Conservation (phyloP, 1,284 basidiomycete genomes). For the Gymnopus androsaceus region DNA sequence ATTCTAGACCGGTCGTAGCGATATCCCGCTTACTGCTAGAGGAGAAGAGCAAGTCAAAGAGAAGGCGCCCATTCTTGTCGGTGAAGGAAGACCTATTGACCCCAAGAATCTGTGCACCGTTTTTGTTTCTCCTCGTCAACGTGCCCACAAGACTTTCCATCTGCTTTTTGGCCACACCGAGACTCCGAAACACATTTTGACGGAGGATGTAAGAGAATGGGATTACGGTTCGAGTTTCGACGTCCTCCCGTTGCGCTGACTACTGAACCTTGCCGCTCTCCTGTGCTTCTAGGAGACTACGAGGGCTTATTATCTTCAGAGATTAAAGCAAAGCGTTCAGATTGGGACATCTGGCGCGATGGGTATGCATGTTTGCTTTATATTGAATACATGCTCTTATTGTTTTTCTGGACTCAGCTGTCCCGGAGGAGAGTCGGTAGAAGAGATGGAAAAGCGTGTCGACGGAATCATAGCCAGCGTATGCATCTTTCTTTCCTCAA, state of each 20-base stretch:
- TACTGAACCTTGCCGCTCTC: not conserved
- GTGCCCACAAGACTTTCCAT: constrained; percentile 85
- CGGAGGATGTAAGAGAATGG: constrained; percentile 80
- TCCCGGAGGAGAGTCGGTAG: constrained; percentile 82
- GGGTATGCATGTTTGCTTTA: constrained; percentile 45
- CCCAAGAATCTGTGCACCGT: constrained; percentile 77
- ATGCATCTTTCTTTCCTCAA: constrained; percentile 3
- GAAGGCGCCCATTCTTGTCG: constrained; percentile 70
- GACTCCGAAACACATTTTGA: constrained; percentile 55
- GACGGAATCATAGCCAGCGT: constrained; percentile 77
- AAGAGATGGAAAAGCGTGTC: constrained; percentile 78
- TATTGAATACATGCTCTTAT: constrained; percentile 3
- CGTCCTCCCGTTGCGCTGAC: not conserved
- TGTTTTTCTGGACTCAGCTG: constrained; percentile 50
- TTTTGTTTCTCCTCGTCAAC: constrained; percentile 80
- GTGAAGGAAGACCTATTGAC: constrained; percentile 76
- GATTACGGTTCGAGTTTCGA: constrained; percentile 63
- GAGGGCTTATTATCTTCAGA: constrained; percentile 80
- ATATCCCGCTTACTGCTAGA: constrained; percentile 83
- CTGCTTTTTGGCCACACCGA: constrained; percentile 69
- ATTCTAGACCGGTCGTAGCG: constrained; percentile 78
- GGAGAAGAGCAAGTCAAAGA: constrained; percentile 77
- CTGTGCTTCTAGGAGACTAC: constrained; percentile 61
- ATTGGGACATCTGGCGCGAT: constrained; percentile 83
- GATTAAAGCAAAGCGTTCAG: constrained; percentile 67